Conservation (phyloP, 495 filamentous ascomycete genomes). For the Astrothelium macrocarpum region DNA sequence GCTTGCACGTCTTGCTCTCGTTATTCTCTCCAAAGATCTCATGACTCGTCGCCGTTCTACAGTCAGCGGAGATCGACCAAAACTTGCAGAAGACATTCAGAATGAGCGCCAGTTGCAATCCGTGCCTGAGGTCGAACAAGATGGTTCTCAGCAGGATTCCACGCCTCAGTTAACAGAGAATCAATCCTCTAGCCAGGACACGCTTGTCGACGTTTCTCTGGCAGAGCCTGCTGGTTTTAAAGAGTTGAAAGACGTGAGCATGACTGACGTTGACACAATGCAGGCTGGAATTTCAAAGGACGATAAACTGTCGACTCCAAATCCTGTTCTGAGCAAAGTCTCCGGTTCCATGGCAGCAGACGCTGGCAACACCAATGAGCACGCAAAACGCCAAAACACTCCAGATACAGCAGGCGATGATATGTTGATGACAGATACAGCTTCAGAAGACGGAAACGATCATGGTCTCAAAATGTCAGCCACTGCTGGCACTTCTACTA, state of each 20-base stretch:
- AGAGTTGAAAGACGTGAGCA: background rate
- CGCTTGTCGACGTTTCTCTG: background rate
- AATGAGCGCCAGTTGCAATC: background rate
- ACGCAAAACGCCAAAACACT: background rate
- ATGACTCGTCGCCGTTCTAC: constrained; percentile 49
- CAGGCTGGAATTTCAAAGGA: background rate
- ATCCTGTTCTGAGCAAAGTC: background rate
- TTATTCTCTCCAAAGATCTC: constrained; percentile 51
- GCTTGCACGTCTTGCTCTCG: constrained; percentile 69
- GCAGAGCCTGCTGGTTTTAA: background rate
- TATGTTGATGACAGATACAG: background rate
- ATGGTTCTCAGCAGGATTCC: background rate
- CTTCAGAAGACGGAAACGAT: constrained; percentile 5
- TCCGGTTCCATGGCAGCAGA: background rate
- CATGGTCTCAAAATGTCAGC: background rate
- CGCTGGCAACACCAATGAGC: background rate
- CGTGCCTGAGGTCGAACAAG: background rate
- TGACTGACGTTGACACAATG: background rate
- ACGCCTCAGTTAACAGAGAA: background rate
- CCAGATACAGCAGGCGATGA: background rate
- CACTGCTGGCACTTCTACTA: background rate
- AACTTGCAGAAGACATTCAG: background rate
- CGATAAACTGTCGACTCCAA: background rate
- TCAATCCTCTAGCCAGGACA: background rate
- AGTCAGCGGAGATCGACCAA: constrained; percentile 29